Base-by-base conservation (phyloP, 1,284 basidiomycete genomes). In the Coniferiporia sulphurascens region DNA sequence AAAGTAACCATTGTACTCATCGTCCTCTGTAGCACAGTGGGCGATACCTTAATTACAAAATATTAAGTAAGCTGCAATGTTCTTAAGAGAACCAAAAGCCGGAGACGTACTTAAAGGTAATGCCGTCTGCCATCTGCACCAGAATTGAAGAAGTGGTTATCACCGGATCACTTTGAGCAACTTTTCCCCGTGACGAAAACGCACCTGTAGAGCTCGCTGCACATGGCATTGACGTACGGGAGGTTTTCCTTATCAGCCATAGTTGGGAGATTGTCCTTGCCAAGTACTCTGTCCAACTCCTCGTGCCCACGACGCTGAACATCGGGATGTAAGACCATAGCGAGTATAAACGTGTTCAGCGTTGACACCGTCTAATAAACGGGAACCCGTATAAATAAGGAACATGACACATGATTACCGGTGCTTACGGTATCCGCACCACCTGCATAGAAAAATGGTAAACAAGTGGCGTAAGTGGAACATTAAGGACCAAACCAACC, bases 141-240 rank as follows among this genome's bases (percentile, higher is more conserved):
- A 36, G 35, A 4, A 52, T 5, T 13, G 27, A 41, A 49, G 12
- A 22, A 43, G 4, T 13, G 19, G 50, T 35, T 22, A 35, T 10
- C 9, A 7, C 4, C n/a, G 36, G 17, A 21, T 49, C n/a, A 12
- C 7, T 49, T 36, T n/a, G 13, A 22, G 21, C 8, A 19, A 6
- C 7, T 8, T 12, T 22, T 22, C n/a, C n/a, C 9, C 22, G 4
- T 54, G 27, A 9, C 48, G 15, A 17, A 3, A 44, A 35, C 48
- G 22, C 35, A 60, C 59, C 59, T 55, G 8, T 60, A 32, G 13
- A 52, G 44, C 44, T 65, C 64, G 38, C 61, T 64, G 52, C 53
- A 51, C n/a, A 65, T 58, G 7, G 64, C 64, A n/a, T 61, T 41
- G 27, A 65, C 46, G 44, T 63, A 68, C n/a, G 68, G 68, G 15